Evolutionary conservation across 352 stramenopile genomes (phyloP), one percentile per base, ranked within the genome.

Genomic region (Phytophthora ramorum): DNA sequence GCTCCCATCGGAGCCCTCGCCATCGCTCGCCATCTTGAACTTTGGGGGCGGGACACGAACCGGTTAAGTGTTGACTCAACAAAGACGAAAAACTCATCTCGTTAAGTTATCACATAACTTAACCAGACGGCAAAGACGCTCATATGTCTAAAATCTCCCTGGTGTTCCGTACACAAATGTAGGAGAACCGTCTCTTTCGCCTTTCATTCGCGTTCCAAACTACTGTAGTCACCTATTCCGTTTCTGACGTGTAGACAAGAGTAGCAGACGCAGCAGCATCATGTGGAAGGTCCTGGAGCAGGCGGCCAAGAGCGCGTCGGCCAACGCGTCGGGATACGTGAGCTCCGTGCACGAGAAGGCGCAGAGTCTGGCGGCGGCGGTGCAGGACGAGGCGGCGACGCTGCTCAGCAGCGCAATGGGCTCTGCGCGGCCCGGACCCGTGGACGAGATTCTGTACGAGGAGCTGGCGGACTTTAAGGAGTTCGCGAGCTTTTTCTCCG

Each of bases 381-480:
- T 96, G 12, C 84, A 92, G 61, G 84, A 92, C 45, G 87, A 96
- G 54, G 87, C 87, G 0, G 69, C 66, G 28, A 89, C 73, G 37
- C 68, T 96, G 30, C 75, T 96, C 24, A 61, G 51, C 40, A 83
- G 82, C 46, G 76, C 85, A 50, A 89, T 94, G 47, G 78, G 83
- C 56, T 81, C 72, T 13, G 62, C 75, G 47, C 79, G 77, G 44
- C 65, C 66, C 17, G 84, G 84, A 14, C 87, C 87, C 5, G 86
- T 96, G 37, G 87, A 96, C 54, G 87, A 96, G 71, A 84, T 96
- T 56, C 40, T 93, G 61, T 93, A 90, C 57, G 87, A 94, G 47
- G 87, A 94, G 49, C 68, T 94, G 16, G 83, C 88, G 0, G 83
- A 75, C 38, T 96, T 84, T 59, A 81, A 90, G 58, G 73, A 70